Conservation (phyloP, 1,284 basidiomycete genomes). For the Dichomitus squalens region DNA sequence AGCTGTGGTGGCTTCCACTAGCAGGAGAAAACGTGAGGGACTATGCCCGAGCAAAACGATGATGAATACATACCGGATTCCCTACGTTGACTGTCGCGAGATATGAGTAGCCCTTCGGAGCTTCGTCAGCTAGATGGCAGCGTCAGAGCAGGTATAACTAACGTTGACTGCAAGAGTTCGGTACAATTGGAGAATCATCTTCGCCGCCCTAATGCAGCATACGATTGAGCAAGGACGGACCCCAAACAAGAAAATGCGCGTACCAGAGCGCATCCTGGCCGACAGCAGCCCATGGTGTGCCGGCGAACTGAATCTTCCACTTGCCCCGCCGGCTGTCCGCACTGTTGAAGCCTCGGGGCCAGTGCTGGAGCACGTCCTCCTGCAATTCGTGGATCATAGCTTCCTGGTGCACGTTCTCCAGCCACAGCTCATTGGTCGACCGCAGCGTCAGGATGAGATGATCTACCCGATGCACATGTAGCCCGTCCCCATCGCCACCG, state of each 20-base stretch:
- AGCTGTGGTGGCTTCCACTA: slow-evolving; percentile 56
- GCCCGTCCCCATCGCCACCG: too few species aligned
- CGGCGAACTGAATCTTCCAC: slow-evolving; percentile 45
- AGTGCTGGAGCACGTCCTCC: slow-evolving; percentile 46
- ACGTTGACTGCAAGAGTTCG: slow-evolving; percentile 42
- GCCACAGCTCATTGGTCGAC: slow-evolving; percentile 40
- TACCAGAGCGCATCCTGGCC: slow-evolving; percentile 44
- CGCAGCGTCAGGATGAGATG: slow-evolving; percentile 39
- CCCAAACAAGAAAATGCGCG: slow-evolving; percentile 28
- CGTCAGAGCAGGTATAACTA: slow-evolving; percentile 15
- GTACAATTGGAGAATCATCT: slow-evolving; percentile 46
- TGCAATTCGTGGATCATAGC: slow-evolving; percentile 42
- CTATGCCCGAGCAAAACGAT: neutral
- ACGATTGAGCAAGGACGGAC: neutral
- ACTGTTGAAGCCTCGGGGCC: slow-evolving; percentile 45
- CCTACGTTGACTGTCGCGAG: slow-evolving; percentile 62
- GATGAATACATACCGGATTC: slow-evolving; percentile 45
- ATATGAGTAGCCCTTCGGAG: slow-evolving; percentile 50
- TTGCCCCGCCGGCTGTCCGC: slow-evolving; percentile 31
- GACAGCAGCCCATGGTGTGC: slow-evolving; percentile 46
- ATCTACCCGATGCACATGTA: slow-evolving; percentile 23
- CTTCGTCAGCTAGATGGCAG: neutral
- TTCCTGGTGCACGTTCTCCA: slow-evolving; percentile 42
- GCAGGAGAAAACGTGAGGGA: neutral
- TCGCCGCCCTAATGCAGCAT: slow-evolving; percentile 38